Conservation (phyloP, 2,329 filamentous ascomycete genomes). For the Ophiosphaerella korrae region DNA sequence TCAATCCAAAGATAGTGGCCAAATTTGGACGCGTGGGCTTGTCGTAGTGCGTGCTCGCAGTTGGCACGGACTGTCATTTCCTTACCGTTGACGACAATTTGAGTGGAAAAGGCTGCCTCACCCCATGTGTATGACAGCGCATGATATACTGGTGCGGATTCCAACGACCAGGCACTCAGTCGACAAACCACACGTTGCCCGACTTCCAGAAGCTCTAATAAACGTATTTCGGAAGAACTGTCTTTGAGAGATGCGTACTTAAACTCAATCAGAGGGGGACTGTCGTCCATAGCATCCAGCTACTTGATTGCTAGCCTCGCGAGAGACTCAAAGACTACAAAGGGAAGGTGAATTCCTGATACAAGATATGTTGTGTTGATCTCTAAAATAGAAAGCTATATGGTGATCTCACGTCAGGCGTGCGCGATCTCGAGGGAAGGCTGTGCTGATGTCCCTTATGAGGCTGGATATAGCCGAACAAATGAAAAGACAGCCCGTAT, state of each 20-base stretch:
- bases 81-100: neutral
- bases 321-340: too few relatives aligned
- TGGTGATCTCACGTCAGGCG: too few relatives aligned
- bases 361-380: too few relatives aligned
- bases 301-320: too few relatives aligned
- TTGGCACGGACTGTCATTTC: neutral
- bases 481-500: too few relatives aligned
- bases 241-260: conserved; percentile 1
- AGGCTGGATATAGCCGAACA: too few relatives aligned
- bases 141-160: conserved; percentile 30
- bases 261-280: neutral
- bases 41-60: conserved; percentile 3
- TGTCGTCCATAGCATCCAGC: too few relatives aligned
- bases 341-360: too few relatives aligned
- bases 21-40: neutral
- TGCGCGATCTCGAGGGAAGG: too few relatives aligned
- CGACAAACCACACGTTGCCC: neutral
- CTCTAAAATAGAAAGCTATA: too few relatives aligned
- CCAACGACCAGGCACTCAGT: conserved; percentile 1
- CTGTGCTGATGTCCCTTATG: too few relatives aligned
- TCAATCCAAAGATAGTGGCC: conserved; percentile 11
- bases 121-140: conserved; percentile 39
- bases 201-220: neutral
- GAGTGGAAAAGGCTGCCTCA: neutral
- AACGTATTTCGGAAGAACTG: neutral